phyloP scores from a whole-genome alignment of 2,329 filamentous ascomycete genomes.

The Aureobasidium zeae region DNA sequence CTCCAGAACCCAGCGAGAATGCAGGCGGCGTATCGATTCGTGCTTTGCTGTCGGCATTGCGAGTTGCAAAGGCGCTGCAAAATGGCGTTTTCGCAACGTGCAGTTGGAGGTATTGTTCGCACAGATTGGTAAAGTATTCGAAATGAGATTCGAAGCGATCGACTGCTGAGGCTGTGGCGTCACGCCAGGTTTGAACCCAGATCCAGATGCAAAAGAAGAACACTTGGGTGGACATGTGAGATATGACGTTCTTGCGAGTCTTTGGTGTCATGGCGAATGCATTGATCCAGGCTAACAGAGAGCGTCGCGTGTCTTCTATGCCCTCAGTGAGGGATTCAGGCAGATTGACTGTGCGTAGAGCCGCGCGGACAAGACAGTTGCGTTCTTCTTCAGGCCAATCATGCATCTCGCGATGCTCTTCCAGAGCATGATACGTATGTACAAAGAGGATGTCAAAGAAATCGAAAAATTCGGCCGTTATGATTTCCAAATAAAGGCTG shows the following conservation, averaged over 20 bases:
- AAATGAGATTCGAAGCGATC: neutral
- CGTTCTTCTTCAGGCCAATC: neutral
- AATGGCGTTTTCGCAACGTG: neutral
- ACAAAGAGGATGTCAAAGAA: neutral
- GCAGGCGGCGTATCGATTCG: neutral
- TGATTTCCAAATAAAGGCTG: neutral
- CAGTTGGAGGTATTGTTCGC: neutral
- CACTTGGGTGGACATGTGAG: neutral
- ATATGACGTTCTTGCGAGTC: neutral
- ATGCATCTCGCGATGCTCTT: neutral
- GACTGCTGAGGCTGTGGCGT: neutral
- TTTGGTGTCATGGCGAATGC: neutral
- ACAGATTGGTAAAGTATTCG: neutral
- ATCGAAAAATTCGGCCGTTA: neutral
- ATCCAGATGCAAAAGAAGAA: conserved; percentile 1
- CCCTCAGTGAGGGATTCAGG: neutral
- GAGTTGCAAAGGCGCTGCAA: neutral
- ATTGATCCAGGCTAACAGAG: neutral
- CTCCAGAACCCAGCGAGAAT: neutral
- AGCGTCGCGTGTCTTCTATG: neutral
- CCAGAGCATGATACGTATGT: neutral
- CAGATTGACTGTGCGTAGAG: neutral
- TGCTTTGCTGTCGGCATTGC: neutral
- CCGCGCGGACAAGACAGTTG: neutral
- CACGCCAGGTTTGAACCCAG: neutral